Evolutionary conservation across 176 grass and related monocot genomes (phyloP).

Genomic region (Carex parvula): DNA sequence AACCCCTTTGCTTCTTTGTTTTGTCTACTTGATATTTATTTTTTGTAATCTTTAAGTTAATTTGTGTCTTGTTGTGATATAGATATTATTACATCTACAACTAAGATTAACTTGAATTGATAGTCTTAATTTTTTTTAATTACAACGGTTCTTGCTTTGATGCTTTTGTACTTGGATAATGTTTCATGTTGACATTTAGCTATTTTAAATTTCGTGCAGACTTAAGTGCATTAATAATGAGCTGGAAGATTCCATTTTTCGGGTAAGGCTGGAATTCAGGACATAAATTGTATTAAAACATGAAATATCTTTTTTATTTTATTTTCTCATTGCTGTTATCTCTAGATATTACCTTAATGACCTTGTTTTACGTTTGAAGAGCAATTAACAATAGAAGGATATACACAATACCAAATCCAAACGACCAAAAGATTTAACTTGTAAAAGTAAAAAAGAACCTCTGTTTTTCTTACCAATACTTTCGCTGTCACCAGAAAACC

Average conservation of each 20-base stretch:
- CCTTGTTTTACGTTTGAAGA: not conserved
- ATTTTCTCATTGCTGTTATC: not conserved
- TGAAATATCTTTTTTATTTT: not conserved
- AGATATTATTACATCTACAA: not conserved
- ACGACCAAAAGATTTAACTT: not conserved
- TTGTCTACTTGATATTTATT: not conserved
- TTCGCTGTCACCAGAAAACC: constrained; percentile 2
- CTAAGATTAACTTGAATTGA: not conserved
- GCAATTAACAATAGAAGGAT: not conserved
- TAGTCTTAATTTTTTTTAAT: not conserved
- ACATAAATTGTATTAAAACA: not conserved
- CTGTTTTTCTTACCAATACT: not conserved
- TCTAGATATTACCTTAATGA: not conserved
- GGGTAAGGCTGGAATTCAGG: constrained; percentile 37
- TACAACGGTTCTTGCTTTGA: not conserved
- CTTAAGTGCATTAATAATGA: constrained; percentile 38
- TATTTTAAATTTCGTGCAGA: not conserved
- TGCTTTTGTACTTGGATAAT: not conserved
- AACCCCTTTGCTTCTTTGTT: not conserved
- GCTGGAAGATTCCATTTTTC: constrained; percentile 78
- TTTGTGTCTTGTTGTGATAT: not conserved
- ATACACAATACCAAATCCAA: not conserved
- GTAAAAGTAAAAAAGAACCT: not conserved
- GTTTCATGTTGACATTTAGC: not conserved
- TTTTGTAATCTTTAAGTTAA: not conserved